Percentiles rank a stretch among this genome's conserved stretches.
phyloP scores from a whole-genome alignment of 2,329 filamentous ascomycete genomes.

The Penicillium sp. region DNA sequence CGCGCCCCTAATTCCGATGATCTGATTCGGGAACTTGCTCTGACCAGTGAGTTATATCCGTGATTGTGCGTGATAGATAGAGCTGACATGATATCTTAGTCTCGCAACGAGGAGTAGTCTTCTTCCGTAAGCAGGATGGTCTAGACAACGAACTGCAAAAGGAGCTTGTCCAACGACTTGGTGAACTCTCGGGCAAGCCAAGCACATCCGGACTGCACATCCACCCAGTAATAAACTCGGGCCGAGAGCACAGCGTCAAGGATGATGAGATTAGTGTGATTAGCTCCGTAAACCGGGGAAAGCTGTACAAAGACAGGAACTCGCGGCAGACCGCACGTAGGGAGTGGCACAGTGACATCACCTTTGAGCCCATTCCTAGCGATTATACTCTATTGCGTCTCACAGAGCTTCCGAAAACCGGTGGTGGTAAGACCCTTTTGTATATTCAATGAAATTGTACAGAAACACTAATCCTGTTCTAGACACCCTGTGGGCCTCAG shows the following conservation, averaged over 20 bases:
- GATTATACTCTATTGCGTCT: constrained; percentile 51
- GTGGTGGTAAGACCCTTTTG: constrained; percentile 35
- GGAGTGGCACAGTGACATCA: constrained; percentile 53
- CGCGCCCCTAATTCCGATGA: constrained; percentile 38
- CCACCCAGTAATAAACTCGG: constrained; percentile 52
- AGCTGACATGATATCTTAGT: constrained; percentile 34
- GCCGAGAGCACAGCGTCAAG: constrained; percentile 47
- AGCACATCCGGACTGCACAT: constrained; percentile 48
- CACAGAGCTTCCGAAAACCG: constrained; percentile 44
- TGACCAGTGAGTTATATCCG: constrained; percentile 27
- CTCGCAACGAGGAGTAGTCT: constrained; percentile 55
- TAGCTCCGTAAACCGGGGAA: constrained; percentile 43
- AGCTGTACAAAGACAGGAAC: constrained; percentile 41
- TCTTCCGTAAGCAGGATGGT: constrained; percentile 54
- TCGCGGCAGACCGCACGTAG: constrained; percentile 32
- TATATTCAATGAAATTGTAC: too few relatives aligned
- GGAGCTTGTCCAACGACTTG: constrained; percentile 51
- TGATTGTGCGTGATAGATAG: rapidly evolving
- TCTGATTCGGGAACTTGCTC: constrained; percentile 36
- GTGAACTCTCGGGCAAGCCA: constrained; percentile 50
- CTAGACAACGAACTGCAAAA: constrained; percentile 55
- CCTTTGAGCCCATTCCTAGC: constrained; percentile 49
- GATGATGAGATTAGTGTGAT: constrained; percentile 54
- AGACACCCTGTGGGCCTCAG: constrained; percentile 49
- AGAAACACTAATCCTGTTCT: background rate